Evolutionary conservation across 225 moss, liverwort and hornwort species (phyloP), one percentile per base, ranked within the genome.

Genomic region (Pseudoscleropodium purum): DNA sequence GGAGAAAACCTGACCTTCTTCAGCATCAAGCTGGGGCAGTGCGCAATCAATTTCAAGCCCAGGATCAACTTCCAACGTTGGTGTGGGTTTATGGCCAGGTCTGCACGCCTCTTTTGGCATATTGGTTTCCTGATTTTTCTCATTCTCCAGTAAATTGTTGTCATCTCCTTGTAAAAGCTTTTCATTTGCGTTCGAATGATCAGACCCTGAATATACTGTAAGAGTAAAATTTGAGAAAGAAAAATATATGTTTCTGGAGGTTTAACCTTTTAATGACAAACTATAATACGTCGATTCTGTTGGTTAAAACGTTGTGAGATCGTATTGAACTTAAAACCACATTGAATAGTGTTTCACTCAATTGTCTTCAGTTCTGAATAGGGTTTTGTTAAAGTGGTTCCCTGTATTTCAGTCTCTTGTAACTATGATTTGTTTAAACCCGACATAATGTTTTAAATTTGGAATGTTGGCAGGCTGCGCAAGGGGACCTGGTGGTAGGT

Each of bases 51-150:
- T 95, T 95, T 75, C 94, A 93, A 92, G 96, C 93, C 47, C 92
- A 84, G 49, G 99, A 99, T 77, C 97, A 97, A 92, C 95, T 99
- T 86, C 94, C 95, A 79, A 94, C 95, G 37, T 90, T 99, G 92
- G 95, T 95, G 59, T 99, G 99, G 99, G 94, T 90, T 79, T 99
- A 97, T 91, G 92, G 95, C 77, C 99, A 99, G 97, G 99, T 99
- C 54, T 34, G 30, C 47, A 45, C 9, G 63, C n/a, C 10, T 43
- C 74, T n/a, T 75, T 37, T 20, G 79, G 45, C 59, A 81, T 36
- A 5, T 34, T 75, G 51, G 45, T 65, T 65, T 37, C 59, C 17
- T 61, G 61, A 15, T 26, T 72, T 63, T 75, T 87, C 62, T 43
- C 27, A 27, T 67, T 37, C 57, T 49, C 34, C 54, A 43, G 26